Percentiles rank a stretch among this genome's conserved stretches.
These are phyloP conservation scores for Vinca minor DNA, from an alignment of 257 asterid genomes.

Conservation along the genomic window DNA sequence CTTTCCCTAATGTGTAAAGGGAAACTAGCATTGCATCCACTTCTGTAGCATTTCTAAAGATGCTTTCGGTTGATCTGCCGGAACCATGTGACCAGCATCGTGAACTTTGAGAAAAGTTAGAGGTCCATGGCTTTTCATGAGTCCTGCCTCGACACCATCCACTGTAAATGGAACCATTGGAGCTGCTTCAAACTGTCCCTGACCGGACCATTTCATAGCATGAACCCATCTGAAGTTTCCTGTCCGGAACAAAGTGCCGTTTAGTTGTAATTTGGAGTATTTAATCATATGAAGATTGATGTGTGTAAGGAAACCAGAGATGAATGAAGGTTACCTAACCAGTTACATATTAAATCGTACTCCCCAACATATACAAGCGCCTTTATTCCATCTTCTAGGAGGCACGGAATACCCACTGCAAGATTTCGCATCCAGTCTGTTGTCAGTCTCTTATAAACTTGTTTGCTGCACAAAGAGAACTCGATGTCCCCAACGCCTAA, in stretches of 20 bases:
- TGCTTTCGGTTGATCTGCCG: slow-evolving; percentile 72
- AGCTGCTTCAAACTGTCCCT: slow-evolving; percentile 29
- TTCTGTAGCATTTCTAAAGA: slow-evolving; percentile 50
- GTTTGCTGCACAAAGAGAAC: not conserved
- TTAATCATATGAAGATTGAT: not conserved
- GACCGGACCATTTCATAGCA: slow-evolving; percentile 56
- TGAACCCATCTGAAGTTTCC: slow-evolving; percentile 74
- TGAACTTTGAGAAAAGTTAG: slow-evolving; percentile 54
- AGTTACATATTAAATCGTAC: slow-evolving; percentile 4
- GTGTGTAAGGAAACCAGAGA: not conserved
- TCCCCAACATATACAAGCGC: not conserved
- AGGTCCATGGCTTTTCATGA: slow-evolving; percentile 39
- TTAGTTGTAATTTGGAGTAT: not conserved
- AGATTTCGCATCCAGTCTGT: slow-evolving; percentile 6
- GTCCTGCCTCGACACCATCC: slow-evolving; percentile 39
- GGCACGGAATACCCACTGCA: not conserved
- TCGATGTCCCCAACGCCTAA: slow-evolving; percentile 7
- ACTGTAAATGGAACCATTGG: slow-evolving; percentile 34
- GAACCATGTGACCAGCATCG: slow-evolving; percentile 71
- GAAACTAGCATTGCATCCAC: slow-evolving; percentile 38
- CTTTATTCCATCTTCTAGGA: not conserved
- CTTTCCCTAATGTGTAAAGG: not conserved
- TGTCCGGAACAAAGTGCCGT: slow-evolving; percentile 4
- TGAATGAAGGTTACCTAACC: not conserved
- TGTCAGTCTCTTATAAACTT: not conserved